Base-by-base conservation (phyloP, 331 rosid genomes). In the Saraca asoca region DNA sequence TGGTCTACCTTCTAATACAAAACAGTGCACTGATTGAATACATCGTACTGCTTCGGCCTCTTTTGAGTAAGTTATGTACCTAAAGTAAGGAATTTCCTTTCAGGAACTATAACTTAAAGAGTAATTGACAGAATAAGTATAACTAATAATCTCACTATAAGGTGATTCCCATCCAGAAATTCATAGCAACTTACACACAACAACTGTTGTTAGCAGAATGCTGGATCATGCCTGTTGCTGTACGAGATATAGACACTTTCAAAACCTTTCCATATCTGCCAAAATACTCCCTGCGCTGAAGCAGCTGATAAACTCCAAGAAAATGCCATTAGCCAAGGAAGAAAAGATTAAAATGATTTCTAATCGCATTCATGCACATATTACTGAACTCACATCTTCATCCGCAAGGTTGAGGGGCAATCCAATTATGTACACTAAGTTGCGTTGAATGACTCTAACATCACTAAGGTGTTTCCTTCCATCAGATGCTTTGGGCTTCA, bases 11-110 rank as follows among this genome's bases (percentile, higher is more conserved):
- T 93, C 98, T 90, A 93, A 75, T 53, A 90, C 83, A 83, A 85
- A 93, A 75, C 95, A 92, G 79, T 93, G 98, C 76, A 93, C 96
- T 70, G 91, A 86, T 83, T 90, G 98, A 82, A 93, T 93, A 69
- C 98, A 93, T 24, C 88, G 90, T 79, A 93, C 78, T 0, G 98
- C 98, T 80, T 93, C 98, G 58, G 85, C 87, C 70, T 93, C 97
- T 77, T 83, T 93, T 7, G 87, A 76, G 82, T 85, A 93, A 14
- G 96, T 90, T 78, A 93, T 90, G 81, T 93, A 93, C 91, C 97
- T 93, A 60, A 62, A 57, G 67, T 18, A 35, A 56, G 39, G 38
- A 55, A 67, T 56, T 43, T 56, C 38, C 29, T 59, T 67, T 77
- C 49, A 38, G 69, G 7, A 66, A 72, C 64, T 51, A 31, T 13